A percentile compares a stretch with the other conserved stretches of the same genome.
Evolutionary conservation across 257 asterid species (phyloP).

Genomic region (Fraxinus cuspidata): DNA sequence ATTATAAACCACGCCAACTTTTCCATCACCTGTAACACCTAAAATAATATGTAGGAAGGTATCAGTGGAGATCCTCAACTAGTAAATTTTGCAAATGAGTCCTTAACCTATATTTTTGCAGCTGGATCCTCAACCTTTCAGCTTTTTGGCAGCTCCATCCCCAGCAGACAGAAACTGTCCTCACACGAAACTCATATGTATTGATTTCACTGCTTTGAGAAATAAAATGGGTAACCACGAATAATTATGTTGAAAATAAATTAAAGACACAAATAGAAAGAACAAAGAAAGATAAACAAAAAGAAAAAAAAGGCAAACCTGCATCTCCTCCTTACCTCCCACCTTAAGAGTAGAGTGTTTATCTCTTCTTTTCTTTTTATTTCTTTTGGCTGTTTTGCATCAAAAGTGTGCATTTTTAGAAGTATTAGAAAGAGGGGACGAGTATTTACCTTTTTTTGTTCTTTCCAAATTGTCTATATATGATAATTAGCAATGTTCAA

Average conservation of each 20-base stretch:
- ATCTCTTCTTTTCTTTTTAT: no score
- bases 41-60: background rate
- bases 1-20: background rate
- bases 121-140: background rate
- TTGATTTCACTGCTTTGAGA: background rate
- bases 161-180: background rate
- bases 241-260: background rate
- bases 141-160: background rate
- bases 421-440: no score
- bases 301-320: background rate
- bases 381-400: no score
- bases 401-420: no score
- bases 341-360: background rate
- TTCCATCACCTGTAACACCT: background rate
- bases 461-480: no score
- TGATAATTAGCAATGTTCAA: no score
- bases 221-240: background rate
- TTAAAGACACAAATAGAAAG: background rate
- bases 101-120: background rate
- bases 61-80: background rate
- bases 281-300: no score
- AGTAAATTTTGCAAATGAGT: background rate
- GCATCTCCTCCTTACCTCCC: background rate
- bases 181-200: no score
- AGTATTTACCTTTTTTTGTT: no score